A percentile compares a stretch with the other conserved stretches of the same genome.
Conservation (phyloP, 306 rosid genomes). For the Hippophae tibetana region DNA sequence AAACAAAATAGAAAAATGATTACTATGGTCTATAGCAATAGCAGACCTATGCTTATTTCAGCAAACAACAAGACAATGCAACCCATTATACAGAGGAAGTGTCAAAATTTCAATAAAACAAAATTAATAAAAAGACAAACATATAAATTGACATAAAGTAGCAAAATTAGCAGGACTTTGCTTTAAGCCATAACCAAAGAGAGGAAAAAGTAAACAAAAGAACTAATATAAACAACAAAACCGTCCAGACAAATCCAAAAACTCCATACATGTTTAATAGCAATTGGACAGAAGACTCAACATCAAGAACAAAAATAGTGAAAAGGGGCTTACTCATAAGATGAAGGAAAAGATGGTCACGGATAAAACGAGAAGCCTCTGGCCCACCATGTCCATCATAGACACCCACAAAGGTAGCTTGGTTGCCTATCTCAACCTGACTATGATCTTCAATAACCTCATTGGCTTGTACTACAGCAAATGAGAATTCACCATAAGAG, state of each 20-base stretch:
- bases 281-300: constrained; percentile 3
- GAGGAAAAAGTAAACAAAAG: not conserved
- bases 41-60: not conserved
- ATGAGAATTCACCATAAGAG: constrained; percentile 65
- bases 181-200: not conserved
- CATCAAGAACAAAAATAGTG: not conserved
- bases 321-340: constrained; percentile 45
- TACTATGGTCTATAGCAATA: not conserved
- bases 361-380: constrained; percentile 54
- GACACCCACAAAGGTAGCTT: constrained; percentile 67
- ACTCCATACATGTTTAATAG: not conserved
- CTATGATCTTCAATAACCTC: constrained; percentile 66
- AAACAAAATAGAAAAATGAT: not conserved
- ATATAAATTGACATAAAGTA: not conserved
- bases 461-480: constrained; percentile 80
- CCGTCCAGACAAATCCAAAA: not conserved
- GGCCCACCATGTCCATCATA: constrained; percentile 90
- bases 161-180: constrained; percentile 2
- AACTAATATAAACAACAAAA: constrained; percentile 7
- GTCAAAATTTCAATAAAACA: not conserved
- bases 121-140: not conserved
- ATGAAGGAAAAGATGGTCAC: constrained; percentile 49
- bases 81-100: not conserved
- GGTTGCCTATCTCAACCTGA: constrained; percentile 69
- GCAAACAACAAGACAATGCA: constrained; percentile 7